Evolutionary conservation across 73 alveolate genomes (phyloP).

Genomic region (Stentor coeruleus): DNA sequence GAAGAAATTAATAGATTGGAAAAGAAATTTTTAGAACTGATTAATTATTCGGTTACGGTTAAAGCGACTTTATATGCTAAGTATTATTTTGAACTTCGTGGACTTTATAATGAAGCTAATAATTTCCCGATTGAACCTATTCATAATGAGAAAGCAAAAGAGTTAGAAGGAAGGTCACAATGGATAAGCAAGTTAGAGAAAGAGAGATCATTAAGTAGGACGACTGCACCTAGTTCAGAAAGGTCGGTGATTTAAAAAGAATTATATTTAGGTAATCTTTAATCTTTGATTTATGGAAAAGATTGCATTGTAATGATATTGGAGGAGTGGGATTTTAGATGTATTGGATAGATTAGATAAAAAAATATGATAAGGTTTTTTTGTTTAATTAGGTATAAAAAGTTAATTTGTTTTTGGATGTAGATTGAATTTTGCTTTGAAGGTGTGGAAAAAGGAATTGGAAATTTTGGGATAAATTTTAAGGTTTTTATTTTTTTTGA

Average conservation of each 20-base stretch:
- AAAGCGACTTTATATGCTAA: constrained; percentile 93
- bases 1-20: constrained; percentile 93
- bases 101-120: constrained; percentile 75
- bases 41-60: constrained; percentile 86
- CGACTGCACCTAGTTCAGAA: not conserved
- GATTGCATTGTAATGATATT: too few species aligned
- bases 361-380: too few species aligned
- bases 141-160: constrained; percentile 47
- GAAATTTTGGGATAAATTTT: too few species aligned
- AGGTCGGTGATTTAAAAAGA: not conserved
- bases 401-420: too few species aligned
- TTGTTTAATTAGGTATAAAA: too few species aligned
- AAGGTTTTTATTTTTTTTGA: too few species aligned
- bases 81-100: constrained; percentile 96
- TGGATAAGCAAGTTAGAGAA: constrained; percentile 19
- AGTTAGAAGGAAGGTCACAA: constrained; percentile 42
- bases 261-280: too few species aligned
- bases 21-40: constrained; percentile 90
- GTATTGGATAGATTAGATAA: too few species aligned
- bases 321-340: too few species aligned
- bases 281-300: too few species aligned
- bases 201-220: not conserved
- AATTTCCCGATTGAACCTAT: constrained; percentile 67
- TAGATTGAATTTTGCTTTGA: too few species aligned
- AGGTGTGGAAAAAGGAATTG: too few species aligned